Percentiles rank a stretch among this genome's conserved stretches.
phyloP scores from a whole-genome alignment of 148 eudicot species.

The Rhododendron ovatum region DNA sequence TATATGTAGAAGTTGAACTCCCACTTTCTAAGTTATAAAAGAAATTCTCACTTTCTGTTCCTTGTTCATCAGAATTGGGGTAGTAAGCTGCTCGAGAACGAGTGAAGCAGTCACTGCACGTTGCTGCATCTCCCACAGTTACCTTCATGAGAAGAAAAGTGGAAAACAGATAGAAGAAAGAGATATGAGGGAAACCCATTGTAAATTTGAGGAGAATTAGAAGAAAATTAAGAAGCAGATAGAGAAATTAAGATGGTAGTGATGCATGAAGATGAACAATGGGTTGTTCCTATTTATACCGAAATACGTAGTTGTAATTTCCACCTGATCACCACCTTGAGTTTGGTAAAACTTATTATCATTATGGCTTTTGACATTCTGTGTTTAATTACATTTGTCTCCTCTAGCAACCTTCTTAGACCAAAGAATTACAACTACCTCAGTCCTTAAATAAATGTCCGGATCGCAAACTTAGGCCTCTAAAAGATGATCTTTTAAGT shows the following conservation, averaged over 20 bases:
- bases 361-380: constrained; percentile 17
- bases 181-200: constrained; percentile 30
- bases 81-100: constrained; percentile 61
- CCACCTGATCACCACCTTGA: not conserved
- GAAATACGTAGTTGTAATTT: not conserved
- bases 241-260: not conserved
- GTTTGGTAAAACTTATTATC: not conserved
- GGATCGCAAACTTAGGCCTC: no score
- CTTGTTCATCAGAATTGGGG: constrained; percentile 48
- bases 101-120: constrained; percentile 47
- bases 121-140: constrained; percentile 33
- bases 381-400: not conserved
- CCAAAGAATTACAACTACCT: not conserved
- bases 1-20: not conserved
- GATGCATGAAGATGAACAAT: constrained; percentile 10
- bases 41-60: constrained; percentile 52
- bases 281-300: constrained; percentile 20
- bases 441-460: no score
- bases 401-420: constrained; percentile 22
- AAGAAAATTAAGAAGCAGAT: not conserved
- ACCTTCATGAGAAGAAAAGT: constrained; percentile 17
- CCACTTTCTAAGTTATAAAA: no score
- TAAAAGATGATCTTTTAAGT: no score
- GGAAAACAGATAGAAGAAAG: constrained; percentile 14
- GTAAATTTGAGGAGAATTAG: no score